These are phyloP conservation scores for Rhizopogon vesiculosus DNA, from an alignment of 768 basidiomycete genomes.

Conservation along the genomic window DNA sequence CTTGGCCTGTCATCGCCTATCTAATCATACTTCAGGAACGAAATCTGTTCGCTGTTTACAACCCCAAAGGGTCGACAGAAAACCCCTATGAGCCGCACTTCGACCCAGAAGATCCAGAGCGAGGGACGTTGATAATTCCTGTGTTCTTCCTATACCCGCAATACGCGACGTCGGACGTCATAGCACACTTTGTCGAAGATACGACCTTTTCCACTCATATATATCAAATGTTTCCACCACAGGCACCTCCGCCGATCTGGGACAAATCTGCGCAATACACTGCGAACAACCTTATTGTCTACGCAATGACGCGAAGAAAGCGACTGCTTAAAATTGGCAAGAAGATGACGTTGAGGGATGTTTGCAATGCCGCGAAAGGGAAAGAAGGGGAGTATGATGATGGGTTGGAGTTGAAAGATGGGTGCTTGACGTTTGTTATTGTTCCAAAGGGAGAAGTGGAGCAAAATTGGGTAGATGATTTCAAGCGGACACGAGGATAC, in stretches of 20 bases:
- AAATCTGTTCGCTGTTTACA: slow-evolving; percentile 57
- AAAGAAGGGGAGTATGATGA: slow-evolving; percentile 60
- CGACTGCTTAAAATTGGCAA: slow-evolving; percentile 88
- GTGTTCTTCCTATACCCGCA: slow-evolving; percentile 94
- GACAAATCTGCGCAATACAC: slow-evolving; percentile 67
- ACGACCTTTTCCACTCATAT: slow-evolving; percentile 80
- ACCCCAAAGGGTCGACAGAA: slow-evolving; percentile 41
- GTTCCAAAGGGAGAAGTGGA: slow-evolving; percentile 75
- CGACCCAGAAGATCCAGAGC: slow-evolving; percentile 57
- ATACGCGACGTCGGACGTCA: slow-evolving; percentile 83
- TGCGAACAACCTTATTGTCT: slow-evolving; percentile 63
- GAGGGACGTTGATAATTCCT: slow-evolving; percentile 69
- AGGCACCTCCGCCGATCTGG: slow-evolving; percentile 66
- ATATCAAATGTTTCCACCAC: slow-evolving; percentile 76
- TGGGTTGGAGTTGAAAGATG: slow-evolving; percentile 81
- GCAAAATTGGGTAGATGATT: slow-evolving; percentile 82
- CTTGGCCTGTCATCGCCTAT: not conserved
- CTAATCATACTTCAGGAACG: slow-evolving; percentile 50
- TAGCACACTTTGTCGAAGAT: slow-evolving; percentile 80
- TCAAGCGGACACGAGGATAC: slow-evolving; percentile 49
- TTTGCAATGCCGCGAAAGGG: slow-evolving; percentile 57
- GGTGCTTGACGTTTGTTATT: slow-evolving; percentile 75
- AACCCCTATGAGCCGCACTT: slow-evolving; percentile 63
- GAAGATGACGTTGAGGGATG: slow-evolving; percentile 81
- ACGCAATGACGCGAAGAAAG: slow-evolving; percentile 73